These are phyloP conservation scores for Pseudoscleropodium purum DNA, from an alignment of 225 moss, liverwort and hornwort species.

Conservation along the genomic window DNA sequence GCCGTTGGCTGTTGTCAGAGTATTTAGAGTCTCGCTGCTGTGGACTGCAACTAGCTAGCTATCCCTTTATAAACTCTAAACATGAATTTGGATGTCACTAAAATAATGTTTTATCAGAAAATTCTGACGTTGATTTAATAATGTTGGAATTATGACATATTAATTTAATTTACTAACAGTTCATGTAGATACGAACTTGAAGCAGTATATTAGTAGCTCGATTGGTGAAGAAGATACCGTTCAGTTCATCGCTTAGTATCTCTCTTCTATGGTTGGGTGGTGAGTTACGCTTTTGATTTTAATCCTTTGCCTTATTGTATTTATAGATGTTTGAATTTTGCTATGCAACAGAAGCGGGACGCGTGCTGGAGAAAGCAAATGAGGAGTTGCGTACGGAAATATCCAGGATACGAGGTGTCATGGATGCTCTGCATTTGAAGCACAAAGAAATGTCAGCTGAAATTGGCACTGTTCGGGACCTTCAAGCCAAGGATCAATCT, in stretches of 20 bases:
- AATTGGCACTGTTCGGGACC: slow-evolving; percentile 55
- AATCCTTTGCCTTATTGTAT: background rate
- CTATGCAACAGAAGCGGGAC: slow-evolving; percentile 57
- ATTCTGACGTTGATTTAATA: background rate
- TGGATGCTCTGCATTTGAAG: slow-evolving; percentile 82
- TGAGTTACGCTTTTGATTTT: background rate
- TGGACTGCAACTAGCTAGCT: background rate
- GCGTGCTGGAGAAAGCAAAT: slow-evolving; percentile 60
- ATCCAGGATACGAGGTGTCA: slow-evolving; percentile 47
- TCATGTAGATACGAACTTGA: background rate
- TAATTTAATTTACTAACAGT: background rate
- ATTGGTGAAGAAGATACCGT: background rate
- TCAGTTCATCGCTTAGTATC: background rate
- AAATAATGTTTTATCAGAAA: background rate
- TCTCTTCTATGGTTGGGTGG: background rate
- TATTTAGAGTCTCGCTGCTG: background rate
- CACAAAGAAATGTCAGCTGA: slow-evolving; percentile 81
- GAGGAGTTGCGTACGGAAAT: slow-evolving; percentile 74
- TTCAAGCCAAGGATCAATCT: slow-evolving; percentile 68
- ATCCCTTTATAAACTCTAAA: background rate
- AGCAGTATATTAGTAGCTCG: background rate
- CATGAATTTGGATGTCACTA: background rate
- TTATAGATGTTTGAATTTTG: background rate
- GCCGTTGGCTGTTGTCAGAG: background rate
- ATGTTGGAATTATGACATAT: background rate